Evolutionary conservation across 768 basidiomycete genomes (phyloP).

Genomic region (Amyloporia xantha): DNA sequence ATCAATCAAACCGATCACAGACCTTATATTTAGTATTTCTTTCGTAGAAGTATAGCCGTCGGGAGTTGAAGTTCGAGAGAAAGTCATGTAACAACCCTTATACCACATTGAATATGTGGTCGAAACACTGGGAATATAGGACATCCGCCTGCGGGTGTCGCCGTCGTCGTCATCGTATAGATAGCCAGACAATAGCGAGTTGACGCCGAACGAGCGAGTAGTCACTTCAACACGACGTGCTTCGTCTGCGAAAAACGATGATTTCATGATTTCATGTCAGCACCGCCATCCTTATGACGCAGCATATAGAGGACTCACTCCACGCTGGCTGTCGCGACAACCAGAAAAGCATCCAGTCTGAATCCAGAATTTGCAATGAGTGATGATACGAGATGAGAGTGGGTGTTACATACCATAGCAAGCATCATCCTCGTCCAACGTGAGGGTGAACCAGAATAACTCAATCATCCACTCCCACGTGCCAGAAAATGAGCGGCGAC

Average conservation of each 20-base stretch:
- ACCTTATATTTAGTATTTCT: background rate
- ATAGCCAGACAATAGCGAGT: background rate
- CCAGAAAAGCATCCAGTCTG: constrained; percentile 73
- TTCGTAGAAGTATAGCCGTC: constrained; percentile 8
- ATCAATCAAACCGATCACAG: background rate
- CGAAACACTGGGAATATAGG: constrained; percentile 2
- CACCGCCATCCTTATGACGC: too few species aligned
- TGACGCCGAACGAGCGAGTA: constrained; percentile 9
- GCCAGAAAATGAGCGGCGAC: constrained; percentile 39
- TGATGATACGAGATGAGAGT: background rate
- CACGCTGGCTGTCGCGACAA: constrained; percentile 56
- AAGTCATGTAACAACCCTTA: constrained; percentile 26
- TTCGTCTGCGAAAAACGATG: constrained; percentile 17
- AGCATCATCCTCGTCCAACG: constrained; percentile 52
- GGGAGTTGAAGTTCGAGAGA: constrained; percentile 31
- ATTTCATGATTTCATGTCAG: too few species aligned
- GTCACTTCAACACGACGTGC: constrained; percentile 17
- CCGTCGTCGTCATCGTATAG: constrained; percentile 5
- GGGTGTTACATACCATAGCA: constrained; percentile 40
- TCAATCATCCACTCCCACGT: constrained; percentile 39
- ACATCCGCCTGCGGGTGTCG: background rate
- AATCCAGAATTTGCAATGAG: background rate
- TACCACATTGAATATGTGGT: constrained; percentile 41
- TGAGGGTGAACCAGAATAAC: constrained; percentile 57
- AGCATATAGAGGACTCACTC: constrained; percentile 30